Conservation (phyloP, 2,329 filamentous ascomycete species). For the Emergomyces pasteurianus region DNA sequence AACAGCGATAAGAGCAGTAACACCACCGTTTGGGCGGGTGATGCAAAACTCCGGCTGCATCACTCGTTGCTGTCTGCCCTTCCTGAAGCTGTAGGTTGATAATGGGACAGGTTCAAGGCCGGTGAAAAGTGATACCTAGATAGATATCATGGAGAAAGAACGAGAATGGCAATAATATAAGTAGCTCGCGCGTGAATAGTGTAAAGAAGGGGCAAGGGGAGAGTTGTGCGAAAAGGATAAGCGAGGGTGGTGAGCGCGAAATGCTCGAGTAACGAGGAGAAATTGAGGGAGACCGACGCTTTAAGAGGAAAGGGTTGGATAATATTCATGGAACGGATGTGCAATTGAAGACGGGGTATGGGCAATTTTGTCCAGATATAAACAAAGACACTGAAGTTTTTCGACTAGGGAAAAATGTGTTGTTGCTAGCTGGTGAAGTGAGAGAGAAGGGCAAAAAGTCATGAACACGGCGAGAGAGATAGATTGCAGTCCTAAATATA, state of each 20-base stretch:
- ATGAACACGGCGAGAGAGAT: not conserved
- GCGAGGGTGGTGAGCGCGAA: not conserved
- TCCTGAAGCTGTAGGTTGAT: not conserved
- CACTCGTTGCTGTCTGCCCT: not conserved
- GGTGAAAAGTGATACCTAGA: not conserved
- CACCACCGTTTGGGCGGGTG: conserved; percentile 27
- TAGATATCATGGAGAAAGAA: not conserved
- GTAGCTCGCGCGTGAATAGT: not conserved
- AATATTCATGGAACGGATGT: not conserved
- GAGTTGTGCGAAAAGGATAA: not conserved
- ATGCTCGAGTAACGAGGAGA: not conserved
- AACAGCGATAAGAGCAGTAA: conserved; percentile 33
- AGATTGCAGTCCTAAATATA: not conserved
- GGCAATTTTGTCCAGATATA: not conserved
- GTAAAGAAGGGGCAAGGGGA: not conserved
- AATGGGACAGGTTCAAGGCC: not conserved
- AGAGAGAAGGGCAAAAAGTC: not conserved
- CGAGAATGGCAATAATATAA: not conserved
- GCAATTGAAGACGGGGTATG: not conserved
- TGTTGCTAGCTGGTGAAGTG: not conserved
- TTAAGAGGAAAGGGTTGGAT: not conserved
- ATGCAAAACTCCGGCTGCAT: conserved; percentile 32
- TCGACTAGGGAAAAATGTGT: not conserved
- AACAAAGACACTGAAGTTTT: not conserved
- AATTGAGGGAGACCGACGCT: not conserved